phyloP scores from a whole-genome alignment of 441 rosid species.

The Macaranga tanarius region DNA sequence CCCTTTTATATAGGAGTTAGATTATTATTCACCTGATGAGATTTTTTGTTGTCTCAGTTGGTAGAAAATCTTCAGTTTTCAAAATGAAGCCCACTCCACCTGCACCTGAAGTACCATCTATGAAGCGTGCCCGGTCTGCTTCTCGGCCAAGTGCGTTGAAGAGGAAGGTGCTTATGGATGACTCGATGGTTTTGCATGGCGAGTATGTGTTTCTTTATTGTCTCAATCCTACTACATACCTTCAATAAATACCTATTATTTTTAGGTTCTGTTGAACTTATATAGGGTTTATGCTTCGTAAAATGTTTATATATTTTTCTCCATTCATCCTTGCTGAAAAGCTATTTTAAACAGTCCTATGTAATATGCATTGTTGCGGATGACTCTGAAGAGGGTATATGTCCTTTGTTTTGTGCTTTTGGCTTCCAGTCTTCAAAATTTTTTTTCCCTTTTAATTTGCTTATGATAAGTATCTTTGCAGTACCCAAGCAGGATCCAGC shows the following conservation, averaged over 20 bases:
- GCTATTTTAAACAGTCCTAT: background rate
- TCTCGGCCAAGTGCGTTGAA: constrained; percentile 60
- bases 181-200: constrained; percentile 95
- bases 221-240: background rate
- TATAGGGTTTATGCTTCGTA: background rate
- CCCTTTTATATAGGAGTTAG: background rate
- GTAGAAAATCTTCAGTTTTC: constrained; percentile 79
- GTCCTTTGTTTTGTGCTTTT: constrained; percentile 12
- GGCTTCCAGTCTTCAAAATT: background rate
- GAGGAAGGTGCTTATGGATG: constrained; percentile 97
- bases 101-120: constrained; percentile 53
- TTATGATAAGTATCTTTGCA: background rate
- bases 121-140: constrained; percentile 61
- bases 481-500: background rate
- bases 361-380: background rate
- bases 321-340: background rate
- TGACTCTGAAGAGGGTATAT: background rate
- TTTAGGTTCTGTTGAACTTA: background rate
- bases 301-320: background rate
- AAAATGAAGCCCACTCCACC: constrained; percentile 81
- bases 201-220: constrained; percentile 55
- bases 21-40: background rate
- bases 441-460: constrained; percentile 3
- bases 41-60: constrained; percentile 49
- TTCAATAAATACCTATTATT: background rate